phyloP scores from a whole-genome alignment of 176 grass and related monocot species.

The Ensete glaucum region DNA sequence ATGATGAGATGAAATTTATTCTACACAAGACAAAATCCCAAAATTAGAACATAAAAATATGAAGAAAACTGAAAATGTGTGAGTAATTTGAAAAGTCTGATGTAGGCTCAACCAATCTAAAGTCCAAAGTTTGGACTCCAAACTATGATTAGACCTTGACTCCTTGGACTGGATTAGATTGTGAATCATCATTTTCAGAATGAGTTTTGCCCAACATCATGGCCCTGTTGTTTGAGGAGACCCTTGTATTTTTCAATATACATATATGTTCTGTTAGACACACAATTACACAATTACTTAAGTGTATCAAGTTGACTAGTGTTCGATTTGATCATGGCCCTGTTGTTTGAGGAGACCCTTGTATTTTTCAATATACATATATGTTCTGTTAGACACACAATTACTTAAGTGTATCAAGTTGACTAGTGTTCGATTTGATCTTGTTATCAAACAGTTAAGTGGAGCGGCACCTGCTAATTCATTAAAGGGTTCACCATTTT shows the following conservation, averaged over 20 bases:
- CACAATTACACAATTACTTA: background rate
- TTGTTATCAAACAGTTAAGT: slow-evolving; percentile 46
- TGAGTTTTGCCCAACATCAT: background rate
- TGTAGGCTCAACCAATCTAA: too few species aligned
- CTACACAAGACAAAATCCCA: too few species aligned
- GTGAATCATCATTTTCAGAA: too few species aligned
- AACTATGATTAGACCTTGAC: too few species aligned
- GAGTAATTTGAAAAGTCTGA: too few species aligned
- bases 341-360: too few species aligned
- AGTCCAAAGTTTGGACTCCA: too few species aligned
- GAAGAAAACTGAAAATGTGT: too few species aligned
- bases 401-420: background rate
- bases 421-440: background rate
- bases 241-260: background rate
- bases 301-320: background rate
- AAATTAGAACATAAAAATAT: too few species aligned
- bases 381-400: background rate
- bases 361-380: background rate
- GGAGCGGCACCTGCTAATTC: slow-evolving; percentile 66
- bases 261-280: background rate
- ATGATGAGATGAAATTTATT: too few species aligned
- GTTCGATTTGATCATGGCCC: background rate
- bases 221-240: background rate
- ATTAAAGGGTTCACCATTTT: slow-evolving; percentile 84
- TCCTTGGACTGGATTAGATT: too few species aligned